These are phyloP conservation scores for Dalbergia oliveri DNA, from an alignment of 306 rosid genomes.

Conservation along the genomic window DNA sequence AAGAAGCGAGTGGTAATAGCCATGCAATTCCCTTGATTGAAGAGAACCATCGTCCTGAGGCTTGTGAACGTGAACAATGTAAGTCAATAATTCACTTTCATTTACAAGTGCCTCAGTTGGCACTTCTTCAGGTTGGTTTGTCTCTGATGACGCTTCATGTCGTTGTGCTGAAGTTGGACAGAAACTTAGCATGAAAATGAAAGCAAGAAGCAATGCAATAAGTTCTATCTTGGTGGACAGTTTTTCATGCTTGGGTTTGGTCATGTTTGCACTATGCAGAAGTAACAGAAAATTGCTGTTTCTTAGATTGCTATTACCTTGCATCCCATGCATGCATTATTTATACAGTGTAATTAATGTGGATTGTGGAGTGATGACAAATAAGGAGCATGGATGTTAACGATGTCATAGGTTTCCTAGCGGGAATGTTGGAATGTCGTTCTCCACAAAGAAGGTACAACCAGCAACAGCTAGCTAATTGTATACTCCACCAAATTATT, in stretches of 20 bases:
- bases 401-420: neutral
- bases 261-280: constrained; percentile 21
- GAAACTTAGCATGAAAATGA: constrained; percentile 16
- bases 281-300: constrained; percentile 25
- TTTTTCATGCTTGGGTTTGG: neutral
- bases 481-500: too few species aligned
- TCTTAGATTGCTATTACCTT: neutral
- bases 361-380: neutral
- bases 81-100: constrained; percentile 46
- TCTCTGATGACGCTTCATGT: too few species aligned
- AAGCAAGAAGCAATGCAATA: constrained; percentile 23
- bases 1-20: constrained; percentile 67
- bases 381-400: constrained; percentile 36
- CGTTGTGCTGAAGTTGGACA: constrained; percentile 33
- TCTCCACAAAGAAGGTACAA: neutral
- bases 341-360: constrained; percentile 2
- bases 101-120: neutral
- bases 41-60: constrained; percentile 40
- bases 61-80: constrained; percentile 61
- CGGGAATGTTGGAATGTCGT: neutral
- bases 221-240: constrained; percentile 36
- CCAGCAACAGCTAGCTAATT: neutral
- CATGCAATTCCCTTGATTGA: constrained; percentile 45
- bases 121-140: neutral
- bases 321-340: neutral